These are phyloP conservation scores for Thraustotheca clavata DNA, from an alignment of 352 stramenopile genomes.

Conservation along the genomic window DNA sequence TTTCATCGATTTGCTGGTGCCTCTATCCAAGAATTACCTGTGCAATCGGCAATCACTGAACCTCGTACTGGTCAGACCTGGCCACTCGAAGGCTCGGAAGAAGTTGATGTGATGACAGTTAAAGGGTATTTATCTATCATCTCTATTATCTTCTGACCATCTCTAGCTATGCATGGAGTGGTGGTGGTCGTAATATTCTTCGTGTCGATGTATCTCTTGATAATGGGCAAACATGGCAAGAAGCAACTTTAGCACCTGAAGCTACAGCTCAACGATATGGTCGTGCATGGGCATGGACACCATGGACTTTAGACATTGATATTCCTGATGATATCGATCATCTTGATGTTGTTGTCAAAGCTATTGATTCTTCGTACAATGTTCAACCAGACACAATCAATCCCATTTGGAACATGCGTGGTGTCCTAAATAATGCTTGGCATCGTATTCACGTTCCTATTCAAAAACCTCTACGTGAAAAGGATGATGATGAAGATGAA, in stretches of 20 bases:
- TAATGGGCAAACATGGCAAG: constrained; percentile 89
- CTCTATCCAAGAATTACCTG: constrained; percentile 87
- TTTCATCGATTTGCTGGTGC: constrained; percentile 79
- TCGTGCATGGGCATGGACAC: constrained; percentile 92
- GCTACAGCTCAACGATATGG: constrained; percentile 82
- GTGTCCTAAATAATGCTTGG: constrained; percentile 97
- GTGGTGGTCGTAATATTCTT: constrained; percentile 92
- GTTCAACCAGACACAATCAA: constrained; percentile 93
- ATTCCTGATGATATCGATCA: constrained; percentile 70
- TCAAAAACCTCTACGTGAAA: constrained; percentile 36
- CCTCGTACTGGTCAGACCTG: constrained; percentile 50
- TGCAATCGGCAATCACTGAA: constrained; percentile 86
- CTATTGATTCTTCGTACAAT: constrained; percentile 94
- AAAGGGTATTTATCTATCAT: constrained; percentile 68
- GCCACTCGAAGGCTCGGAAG: constrained; percentile 40
- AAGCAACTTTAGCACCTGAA: constrained; percentile 79
- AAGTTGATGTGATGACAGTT: constrained; percentile 77
- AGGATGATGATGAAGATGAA: constrained; percentile 31
- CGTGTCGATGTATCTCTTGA: constrained; percentile 94
- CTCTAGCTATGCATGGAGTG: constrained; percentile 69
- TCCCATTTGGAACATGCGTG: constrained; percentile 97
- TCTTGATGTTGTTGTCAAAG: constrained; percentile 89
- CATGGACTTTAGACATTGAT: constrained; percentile 91
- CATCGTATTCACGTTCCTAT: constrained; percentile 75
- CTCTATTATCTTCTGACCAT: too few species aligned